phyloP scores from a whole-genome alignment of 306 rosid species.

The Lathyrus tuberosus region DNA sequence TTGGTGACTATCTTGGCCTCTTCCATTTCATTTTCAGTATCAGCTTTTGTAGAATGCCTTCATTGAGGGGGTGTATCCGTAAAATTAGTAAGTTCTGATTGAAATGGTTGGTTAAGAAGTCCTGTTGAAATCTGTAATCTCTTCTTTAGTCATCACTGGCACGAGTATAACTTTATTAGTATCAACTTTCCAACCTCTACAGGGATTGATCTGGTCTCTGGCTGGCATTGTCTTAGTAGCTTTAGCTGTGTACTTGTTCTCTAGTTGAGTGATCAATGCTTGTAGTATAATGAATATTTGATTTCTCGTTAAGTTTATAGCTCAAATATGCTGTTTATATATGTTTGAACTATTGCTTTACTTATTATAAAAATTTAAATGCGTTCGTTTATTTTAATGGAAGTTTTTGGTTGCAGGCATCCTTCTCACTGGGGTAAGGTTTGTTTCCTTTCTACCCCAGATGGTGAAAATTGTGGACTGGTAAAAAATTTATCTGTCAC shows the following conservation, averaged over 20 bases:
- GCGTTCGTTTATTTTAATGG: slow-evolving; percentile 33
- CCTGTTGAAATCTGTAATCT: slow-evolving; percentile 3
- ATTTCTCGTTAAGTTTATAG: slow-evolving; percentile 4
- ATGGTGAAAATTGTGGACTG: slow-evolving; percentile 98
- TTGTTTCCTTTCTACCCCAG: slow-evolving; percentile 93
- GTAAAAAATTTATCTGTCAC: slow-evolving; percentile 90
- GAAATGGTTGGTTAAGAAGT: not conserved
- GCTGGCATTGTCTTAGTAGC: slow-evolving; percentile 2
- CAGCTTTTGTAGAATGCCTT: slow-evolving; percentile 29
- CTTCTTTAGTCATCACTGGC: not conserved
- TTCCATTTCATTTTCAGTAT: slow-evolving; percentile 13
- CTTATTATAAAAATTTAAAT: not conserved
- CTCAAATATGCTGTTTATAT: not conserved
- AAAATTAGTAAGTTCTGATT: slow-evolving; percentile 9
- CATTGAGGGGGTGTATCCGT: not conserved
- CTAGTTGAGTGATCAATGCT: not conserved
- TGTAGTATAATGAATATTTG: not conserved
- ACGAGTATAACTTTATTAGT: not conserved
- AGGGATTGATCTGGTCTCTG: not conserved
- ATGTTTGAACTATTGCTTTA: slow-evolving; percentile 13
- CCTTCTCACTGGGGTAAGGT: slow-evolving; percentile 99
- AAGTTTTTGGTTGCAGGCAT: slow-evolving; percentile 71
- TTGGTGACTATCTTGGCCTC: slow-evolving; percentile 26
- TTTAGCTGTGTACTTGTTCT: slow-evolving; percentile 20
- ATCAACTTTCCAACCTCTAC: slow-evolving; percentile 15